Evolutionary conservation across 1,139 yeast genomes (phyloP).

Genomic region (Zhuliangozyma blackwelliae): DNA sequence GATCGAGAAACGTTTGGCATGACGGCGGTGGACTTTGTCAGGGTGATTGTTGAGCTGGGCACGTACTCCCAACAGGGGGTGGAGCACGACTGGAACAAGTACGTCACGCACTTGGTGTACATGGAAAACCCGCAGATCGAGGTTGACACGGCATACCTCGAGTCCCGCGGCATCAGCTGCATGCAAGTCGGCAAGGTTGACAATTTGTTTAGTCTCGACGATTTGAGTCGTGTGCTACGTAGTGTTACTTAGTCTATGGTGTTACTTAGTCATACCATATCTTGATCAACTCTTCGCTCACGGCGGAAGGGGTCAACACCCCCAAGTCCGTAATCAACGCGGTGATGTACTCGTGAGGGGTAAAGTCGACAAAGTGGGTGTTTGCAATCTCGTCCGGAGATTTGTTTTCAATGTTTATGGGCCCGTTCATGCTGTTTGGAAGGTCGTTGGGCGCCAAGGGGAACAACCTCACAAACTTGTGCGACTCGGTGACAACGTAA

Average conservation of each 20-base stretch:
- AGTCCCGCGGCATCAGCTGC: conserved; percentile 41
- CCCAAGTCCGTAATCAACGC: conserved; percentile 96
- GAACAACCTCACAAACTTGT: conserved; percentile 92
- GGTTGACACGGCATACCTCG: conserved; percentile 40
- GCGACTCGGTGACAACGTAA: conserved; percentile 92
- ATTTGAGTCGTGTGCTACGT: conserved; percentile 11
- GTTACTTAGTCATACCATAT: conserved; percentile 82
- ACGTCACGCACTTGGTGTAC: conserved; percentile 56
- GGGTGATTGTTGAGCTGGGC: conserved; percentile 50
- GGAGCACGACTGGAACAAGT: conserved; percentile 29
- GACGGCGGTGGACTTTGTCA: conserved; percentile 55
- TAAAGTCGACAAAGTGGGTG: conserved; percentile 69
- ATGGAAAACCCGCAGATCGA: conserved; percentile 42
- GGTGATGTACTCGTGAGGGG: conserved; percentile 93
- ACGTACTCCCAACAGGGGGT: conserved; percentile 27
- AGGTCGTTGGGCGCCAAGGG: conserved; percentile 93
- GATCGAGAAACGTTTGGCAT: conserved; percentile 78
- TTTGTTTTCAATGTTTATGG: conserved; percentile 20
- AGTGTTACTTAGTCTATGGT: neutral
- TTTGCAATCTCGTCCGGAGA: conserved; percentile 26
- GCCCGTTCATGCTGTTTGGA: conserved; percentile 46
- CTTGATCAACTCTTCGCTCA: conserved; percentile 93
- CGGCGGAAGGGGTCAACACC: conserved; percentile 95
- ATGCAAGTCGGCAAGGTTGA: conserved; percentile 33
- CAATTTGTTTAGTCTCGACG: conserved; percentile 35